phyloP scores from a whole-genome alignment of 179 eudicot species.

The Vitellaria paradoxa region DNA sequence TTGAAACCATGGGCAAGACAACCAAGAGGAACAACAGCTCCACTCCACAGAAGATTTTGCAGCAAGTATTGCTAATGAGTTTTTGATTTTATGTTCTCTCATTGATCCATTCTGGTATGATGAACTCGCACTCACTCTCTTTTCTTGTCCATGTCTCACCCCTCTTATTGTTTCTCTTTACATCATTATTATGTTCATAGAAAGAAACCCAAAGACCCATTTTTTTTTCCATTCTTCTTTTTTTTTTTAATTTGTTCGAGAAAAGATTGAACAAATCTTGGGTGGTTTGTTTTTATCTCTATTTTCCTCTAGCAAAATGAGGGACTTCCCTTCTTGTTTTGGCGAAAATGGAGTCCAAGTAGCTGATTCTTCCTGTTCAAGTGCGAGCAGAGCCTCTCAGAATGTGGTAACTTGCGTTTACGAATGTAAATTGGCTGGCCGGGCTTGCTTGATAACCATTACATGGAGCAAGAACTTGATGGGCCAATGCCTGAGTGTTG shows the following conservation, averaged over 20 bases:
- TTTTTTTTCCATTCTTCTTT: too few species aligned
- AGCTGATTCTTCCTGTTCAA: slow-evolving; percentile 45
- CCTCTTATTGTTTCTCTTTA: background rate
- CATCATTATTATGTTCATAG: too few species aligned
- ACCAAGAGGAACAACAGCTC: background rate
- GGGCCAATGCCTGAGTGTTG: slow-evolving; percentile 48
- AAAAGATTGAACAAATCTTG: slow-evolving; percentile 8
- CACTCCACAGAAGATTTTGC: background rate
- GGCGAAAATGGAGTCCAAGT: slow-evolving; percentile 60
- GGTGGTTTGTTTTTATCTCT: background rate
- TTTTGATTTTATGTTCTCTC: slow-evolving; percentile 13
- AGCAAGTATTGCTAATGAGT: slow-evolving; percentile 17
- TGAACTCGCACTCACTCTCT: slow-evolving; percentile 5
- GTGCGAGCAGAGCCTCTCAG: slow-evolving; percentile 35
- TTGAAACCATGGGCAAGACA: background rate
- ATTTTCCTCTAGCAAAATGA: slow-evolving; percentile 27
- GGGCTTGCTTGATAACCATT: slow-evolving; percentile 33
- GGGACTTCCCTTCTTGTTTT: slow-evolving; percentile 60
- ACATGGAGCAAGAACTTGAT: slow-evolving; percentile 50
- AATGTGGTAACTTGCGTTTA: slow-evolving; percentile 40
- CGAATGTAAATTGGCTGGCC: slow-evolving; percentile 40
- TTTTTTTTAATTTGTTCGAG: too few species aligned
- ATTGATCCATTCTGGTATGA: slow-evolving; percentile 17
- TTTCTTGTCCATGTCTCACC: background rate
- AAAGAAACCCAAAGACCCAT: background rate